Percentiles rank a stretch among this genome's conserved stretches.
Conservation (phyloP, 2,329 filamentous ascomycete genomes). For the Aspergillus carbonarius region DNA sequence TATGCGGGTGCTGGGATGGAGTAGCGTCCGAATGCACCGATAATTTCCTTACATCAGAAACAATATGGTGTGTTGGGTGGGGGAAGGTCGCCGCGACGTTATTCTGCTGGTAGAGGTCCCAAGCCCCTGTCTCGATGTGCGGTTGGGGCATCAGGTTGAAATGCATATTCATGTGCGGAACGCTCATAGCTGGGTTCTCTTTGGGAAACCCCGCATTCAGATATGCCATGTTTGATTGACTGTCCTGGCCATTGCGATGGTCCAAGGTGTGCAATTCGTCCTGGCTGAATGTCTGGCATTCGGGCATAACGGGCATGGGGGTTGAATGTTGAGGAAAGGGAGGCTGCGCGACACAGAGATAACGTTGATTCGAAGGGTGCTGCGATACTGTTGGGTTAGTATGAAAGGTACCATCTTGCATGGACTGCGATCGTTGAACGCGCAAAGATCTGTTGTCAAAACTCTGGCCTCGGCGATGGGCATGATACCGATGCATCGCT, state of each 20-base stretch:
- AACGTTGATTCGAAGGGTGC: constrained; percentile 75
- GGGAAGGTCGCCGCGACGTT: constrained; percentile 22
- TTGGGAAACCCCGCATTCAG: constrained; percentile 21
- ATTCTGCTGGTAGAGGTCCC: constrained; percentile 27
- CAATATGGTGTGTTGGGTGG: constrained; percentile 25
- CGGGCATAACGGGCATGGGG: constrained; percentile 24
- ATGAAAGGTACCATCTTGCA: constrained; percentile 54
- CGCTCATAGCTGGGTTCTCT: constrained; percentile 16
- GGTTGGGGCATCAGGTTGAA: constrained; percentile 34
- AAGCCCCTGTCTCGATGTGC: constrained; percentile 25
- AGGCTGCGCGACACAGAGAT: constrained; percentile 71
- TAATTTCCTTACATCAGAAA: constrained; percentile 32
- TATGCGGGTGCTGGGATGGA: constrained; percentile 55
- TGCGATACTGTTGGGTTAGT: constrained; percentile 57
- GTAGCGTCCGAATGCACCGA: constrained; percentile 41
- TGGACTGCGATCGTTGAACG: constrained; percentile 47
- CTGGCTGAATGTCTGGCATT: constrained; percentile 30
- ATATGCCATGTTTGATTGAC: constrained; percentile 27
- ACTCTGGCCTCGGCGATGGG: constrained; percentile 81
- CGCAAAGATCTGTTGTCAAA: constrained; percentile 68
- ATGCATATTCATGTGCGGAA: constrained; percentile 23
- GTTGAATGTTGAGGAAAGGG: constrained; percentile 34
- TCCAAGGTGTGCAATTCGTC: constrained; percentile 33
- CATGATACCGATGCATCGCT: constrained; percentile 52
- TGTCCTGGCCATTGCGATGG: constrained; percentile 39